These are phyloP conservation scores for Hymenotorrendiella dingleyae DNA, from an alignment of 2,329 filamentous ascomycete species.

Conservation along the genomic window DNA sequence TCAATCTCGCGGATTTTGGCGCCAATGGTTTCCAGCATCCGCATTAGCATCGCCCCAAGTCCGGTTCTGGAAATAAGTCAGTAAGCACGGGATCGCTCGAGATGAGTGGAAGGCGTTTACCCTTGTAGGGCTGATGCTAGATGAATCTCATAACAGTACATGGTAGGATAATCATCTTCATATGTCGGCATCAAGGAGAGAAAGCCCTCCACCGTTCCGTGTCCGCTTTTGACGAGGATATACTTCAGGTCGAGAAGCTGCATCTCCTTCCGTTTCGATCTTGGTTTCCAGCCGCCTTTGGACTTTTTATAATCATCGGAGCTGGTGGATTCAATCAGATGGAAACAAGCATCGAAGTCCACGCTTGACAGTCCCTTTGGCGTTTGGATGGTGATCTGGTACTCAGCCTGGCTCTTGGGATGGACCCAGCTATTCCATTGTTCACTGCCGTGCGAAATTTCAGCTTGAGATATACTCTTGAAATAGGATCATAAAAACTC, in stretches of 20 bases:
- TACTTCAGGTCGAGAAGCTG: constrained; percentile 60
- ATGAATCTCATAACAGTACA: constrained; percentile 79
- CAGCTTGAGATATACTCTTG: too few species aligned
- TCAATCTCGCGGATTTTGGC: constrained; percentile 45
- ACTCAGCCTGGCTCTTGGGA: constrained; percentile 37
- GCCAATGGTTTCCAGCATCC: constrained; percentile 47
- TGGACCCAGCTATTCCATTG: constrained; percentile 42
- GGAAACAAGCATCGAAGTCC: constrained; percentile 49
- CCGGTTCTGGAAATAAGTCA: constrained; percentile 44
- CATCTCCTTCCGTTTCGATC: constrained; percentile 63
- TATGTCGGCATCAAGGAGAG: constrained; percentile 67
- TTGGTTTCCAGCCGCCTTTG: constrained; percentile 55
- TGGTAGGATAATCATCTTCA: constrained; percentile 57
- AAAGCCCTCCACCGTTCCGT: constrained; percentile 44
- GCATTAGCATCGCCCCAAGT: constrained; percentile 55
- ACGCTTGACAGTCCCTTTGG: constrained; percentile 34
- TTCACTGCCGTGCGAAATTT: too few species aligned
- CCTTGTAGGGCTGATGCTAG: constrained; percentile 51
- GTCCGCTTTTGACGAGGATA: constrained; percentile 48
- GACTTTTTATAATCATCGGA: constrained; percentile 58
- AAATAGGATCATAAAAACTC: too few species aligned
- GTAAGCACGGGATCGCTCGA: constrained; percentile 2
- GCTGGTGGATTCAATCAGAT: constrained; percentile 58
- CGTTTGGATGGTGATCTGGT: constrained; percentile 39
- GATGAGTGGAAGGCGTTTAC: constrained; percentile 31